A percentile compares a stretch with the other conserved stretches of the same genome.
Evolutionary conservation across 176 grass and related monocot species (phyloP).

Genomic region (Oryza australiensis): DNA sequence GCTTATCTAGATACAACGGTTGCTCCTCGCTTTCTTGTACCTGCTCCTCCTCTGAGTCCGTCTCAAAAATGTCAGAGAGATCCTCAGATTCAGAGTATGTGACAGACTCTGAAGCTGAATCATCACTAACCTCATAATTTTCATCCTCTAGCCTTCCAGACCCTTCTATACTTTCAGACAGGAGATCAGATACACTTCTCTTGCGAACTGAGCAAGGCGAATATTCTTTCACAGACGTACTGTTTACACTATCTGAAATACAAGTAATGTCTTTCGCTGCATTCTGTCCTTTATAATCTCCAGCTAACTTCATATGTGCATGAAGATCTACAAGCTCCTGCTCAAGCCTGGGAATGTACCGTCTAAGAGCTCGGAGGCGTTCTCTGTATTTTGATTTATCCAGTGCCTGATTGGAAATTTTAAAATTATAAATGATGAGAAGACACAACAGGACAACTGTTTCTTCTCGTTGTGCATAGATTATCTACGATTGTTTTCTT

Average conservation of each 20-base stretch:
- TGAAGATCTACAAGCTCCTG: slow-evolving; percentile 84
- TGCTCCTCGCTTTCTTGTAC: slow-evolving; percentile 43
- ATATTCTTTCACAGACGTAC: slow-evolving; percentile 17
- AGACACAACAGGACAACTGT: neutral
- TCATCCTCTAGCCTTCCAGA: slow-evolving; percentile 39
- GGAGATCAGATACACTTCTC: slow-evolving; percentile 40
- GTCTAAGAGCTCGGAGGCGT: slow-evolving; percentile 53
- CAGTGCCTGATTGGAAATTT: slow-evolving; percentile 63
- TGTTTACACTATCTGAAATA: slow-evolving; percentile 35
- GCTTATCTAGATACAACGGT: slow-evolving; percentile 64
- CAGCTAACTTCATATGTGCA: slow-evolving; percentile 68
- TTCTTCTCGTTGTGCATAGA: slow-evolving; percentile 8
- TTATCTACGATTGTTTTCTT: neutral
- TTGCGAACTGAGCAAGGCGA: slow-evolving; percentile 11
- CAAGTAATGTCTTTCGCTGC: slow-evolving; percentile 18
- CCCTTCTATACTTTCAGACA: slow-evolving; percentile 45
- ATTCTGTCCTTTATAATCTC: slow-evolving; percentile 37
- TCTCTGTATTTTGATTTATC: slow-evolving; percentile 95
- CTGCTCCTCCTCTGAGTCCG: slow-evolving; percentile 75
- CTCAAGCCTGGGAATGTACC: slow-evolving; percentile 86
- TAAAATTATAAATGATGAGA: neutral
- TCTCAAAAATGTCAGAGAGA: slow-evolving; percentile 89
- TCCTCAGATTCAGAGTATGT: slow-evolving; percentile 74
- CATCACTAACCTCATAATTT: slow-evolving; percentile 45
- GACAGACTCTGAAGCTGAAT: slow-evolving; percentile 56